A percentile compares a stretch with the other conserved stretches of the same genome.
phyloP scores from a whole-genome alignment of 169 alveolate genomes.

The Plasmodium gallinaceum region DNA sequence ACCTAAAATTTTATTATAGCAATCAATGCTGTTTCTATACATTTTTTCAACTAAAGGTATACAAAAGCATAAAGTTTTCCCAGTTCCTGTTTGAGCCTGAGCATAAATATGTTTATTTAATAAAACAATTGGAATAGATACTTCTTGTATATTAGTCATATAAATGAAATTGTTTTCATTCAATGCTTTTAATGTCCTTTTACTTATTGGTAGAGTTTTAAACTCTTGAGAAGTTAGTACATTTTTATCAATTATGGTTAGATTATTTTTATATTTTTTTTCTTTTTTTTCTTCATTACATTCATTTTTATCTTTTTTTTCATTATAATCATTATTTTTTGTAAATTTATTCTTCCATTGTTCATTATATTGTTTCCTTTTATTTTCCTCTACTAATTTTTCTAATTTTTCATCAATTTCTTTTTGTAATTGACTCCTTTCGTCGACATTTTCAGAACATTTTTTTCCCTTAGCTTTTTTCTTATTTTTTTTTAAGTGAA shows the following conservation, averaged over 20 bases:
- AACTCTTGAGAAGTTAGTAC: constrained; percentile 46
- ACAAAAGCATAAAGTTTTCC: constrained; percentile 96
- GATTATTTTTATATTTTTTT: constrained; percentile 40
- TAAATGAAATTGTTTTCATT: constrained; percentile 58
- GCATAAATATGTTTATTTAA: constrained; percentile 73
- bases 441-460: constrained; percentile 16
- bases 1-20: constrained; percentile 84
- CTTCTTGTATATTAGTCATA: constrained; percentile 70
- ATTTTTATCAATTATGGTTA: constrained; percentile 70
- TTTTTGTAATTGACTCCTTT: constrained; percentile 47
- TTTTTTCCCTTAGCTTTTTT: constrained; percentile 15
- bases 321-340: neutral
- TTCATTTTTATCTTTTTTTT: constrained; percentile 14
- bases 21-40: constrained; percentile 95
- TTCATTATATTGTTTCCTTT: constrained; percentile 60
- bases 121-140: constrained; percentile 62
- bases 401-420: constrained; percentile 62
- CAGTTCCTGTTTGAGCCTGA: constrained; percentile 98
- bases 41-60: constrained; percentile 95
- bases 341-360: constrained; percentile 19
- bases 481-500: constrained; percentile 33
- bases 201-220: constrained; percentile 57
- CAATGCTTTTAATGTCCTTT: constrained; percentile 43
- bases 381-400: constrained; percentile 51
- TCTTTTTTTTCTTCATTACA: constrained; percentile 1